phyloP scores from a whole-genome alignment of 805 yeast genomes.

The Suhomyces xylopsoci region DNA sequence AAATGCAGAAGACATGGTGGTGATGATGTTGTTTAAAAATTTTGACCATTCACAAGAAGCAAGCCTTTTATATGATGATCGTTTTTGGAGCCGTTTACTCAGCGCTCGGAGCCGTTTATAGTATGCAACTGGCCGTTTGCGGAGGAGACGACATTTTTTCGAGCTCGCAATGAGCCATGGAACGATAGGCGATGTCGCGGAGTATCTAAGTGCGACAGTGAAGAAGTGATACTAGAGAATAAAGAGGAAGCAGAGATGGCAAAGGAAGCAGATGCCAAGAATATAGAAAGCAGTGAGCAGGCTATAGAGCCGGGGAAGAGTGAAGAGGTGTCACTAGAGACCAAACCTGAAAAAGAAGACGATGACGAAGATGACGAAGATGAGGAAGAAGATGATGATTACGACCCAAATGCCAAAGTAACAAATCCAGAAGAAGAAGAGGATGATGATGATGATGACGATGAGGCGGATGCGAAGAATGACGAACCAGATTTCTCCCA shows the following conservation, averaged over 20 bases:
- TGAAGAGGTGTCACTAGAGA: background rate
- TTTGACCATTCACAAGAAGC: background rate
- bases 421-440: constrained; percentile 23
- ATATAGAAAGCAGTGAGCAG: background rate
- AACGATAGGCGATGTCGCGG: background rate
- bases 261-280: background rate
- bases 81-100: background rate
- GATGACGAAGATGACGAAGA: constrained; percentile 19
- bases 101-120: background rate
- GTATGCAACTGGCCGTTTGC: background rate
- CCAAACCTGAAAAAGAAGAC: background rate
- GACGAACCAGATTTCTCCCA: constrained; percentile 42
- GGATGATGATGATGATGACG: constrained; percentile 29
- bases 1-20: background rate
- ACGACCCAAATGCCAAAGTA: constrained; percentile 23
- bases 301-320: background rate
- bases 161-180: background rate
- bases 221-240: background rate
- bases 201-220: background rate
- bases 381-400: constrained; percentile 35
- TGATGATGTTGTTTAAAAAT: background rate
- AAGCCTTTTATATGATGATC: background rate
- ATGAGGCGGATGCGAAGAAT: constrained; percentile 24
- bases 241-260: background rate
- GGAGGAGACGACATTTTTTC: background rate